Evolutionary conservation across 441 rosid genomes (phyloP).

Genomic region (Syzygium malaccense): DNA sequence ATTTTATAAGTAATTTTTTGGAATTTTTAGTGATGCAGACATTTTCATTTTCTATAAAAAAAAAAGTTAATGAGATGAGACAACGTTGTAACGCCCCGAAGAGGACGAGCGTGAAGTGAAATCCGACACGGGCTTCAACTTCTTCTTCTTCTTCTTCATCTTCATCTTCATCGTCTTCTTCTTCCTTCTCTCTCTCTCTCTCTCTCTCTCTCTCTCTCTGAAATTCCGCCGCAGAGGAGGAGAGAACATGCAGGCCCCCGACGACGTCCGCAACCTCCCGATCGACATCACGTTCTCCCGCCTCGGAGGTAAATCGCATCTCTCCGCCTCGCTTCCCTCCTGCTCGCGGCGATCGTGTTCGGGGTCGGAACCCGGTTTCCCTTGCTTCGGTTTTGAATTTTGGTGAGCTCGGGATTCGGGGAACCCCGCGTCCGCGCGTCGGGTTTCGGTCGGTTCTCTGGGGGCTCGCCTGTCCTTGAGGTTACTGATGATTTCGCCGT

Average conservation of each 20-base stretch:
- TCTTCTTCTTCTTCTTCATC: background rate
- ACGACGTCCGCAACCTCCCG: constrained; percentile 83
- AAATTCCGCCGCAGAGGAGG: background rate
- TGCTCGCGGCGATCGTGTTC: background rate
- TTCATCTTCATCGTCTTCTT: no score
- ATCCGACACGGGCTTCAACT: background rate
- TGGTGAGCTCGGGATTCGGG: background rate
- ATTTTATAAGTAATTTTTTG: no score
- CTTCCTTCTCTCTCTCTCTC: background rate
- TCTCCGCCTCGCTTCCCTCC: background rate
- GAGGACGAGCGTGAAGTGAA: background rate
- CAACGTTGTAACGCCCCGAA: background rate
- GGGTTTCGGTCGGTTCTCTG: background rate
- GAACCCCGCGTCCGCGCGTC: background rate
- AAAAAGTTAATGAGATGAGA: background rate
- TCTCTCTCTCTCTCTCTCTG: background rate
- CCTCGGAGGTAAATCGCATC: constrained; percentile 52
- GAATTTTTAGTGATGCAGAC: background rate
- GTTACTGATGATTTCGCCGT: background rate
- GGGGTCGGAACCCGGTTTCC: background rate
- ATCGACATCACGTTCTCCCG: constrained; percentile 92
- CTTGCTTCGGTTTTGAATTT: background rate
- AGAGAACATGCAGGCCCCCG: constrained; percentile 45
- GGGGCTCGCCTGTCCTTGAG: background rate
- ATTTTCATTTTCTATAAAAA: background rate